Evolutionary conservation across 1,139 yeast genomes (phyloP).

Genomic region (Zygotorulaspora mrakii): DNA sequence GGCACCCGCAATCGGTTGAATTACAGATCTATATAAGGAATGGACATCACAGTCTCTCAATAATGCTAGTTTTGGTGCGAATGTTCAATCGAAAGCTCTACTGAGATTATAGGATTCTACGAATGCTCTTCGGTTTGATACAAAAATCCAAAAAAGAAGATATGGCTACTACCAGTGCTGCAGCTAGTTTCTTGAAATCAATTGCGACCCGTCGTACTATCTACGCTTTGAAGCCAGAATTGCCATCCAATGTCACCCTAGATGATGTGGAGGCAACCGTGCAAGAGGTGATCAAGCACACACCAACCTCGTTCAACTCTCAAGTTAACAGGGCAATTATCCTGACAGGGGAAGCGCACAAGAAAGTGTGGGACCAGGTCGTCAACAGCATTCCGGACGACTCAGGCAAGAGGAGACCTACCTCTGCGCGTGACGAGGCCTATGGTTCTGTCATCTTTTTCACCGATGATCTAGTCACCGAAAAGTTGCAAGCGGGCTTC

Average conservation of each 20-base stretch:
- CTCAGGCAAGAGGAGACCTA: conserved; percentile 40
- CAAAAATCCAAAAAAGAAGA: conserved; percentile 1
- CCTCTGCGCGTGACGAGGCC: conserved; percentile 42
- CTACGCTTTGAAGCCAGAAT: conserved; percentile 39
- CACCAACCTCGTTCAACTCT: conserved; percentile 48
- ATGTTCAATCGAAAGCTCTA: not conserved
- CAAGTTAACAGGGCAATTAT: conserved; percentile 45
- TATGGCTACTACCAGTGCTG: conserved; percentile 7
- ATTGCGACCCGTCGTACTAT: conserved; percentile 40
- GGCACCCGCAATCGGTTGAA: too few relatives aligned
- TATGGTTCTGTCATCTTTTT: conserved; percentile 47
- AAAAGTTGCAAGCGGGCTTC: conserved; percentile 41
- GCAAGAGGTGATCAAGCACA: conserved; percentile 40
- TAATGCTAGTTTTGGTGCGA: too few relatives aligned
- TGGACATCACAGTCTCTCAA: too few relatives aligned
- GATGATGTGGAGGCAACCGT: conserved; percentile 38
- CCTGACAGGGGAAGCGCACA: conserved; percentile 42
- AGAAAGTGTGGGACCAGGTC: conserved; percentile 42
- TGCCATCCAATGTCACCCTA: conserved; percentile 39
- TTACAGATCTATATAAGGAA: too few relatives aligned
- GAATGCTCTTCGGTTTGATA: too few relatives aligned
- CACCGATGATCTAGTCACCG: conserved; percentile 41
- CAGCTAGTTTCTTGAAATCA: conserved; percentile 32
- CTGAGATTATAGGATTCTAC: too few relatives aligned
- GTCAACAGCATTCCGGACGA: conserved; percentile 38